These are phyloP conservation scores for Actinomortierella wolfii DNA, from an alignment of 371 early-diverging fungal genomes.

Conservation along the genomic window DNA sequence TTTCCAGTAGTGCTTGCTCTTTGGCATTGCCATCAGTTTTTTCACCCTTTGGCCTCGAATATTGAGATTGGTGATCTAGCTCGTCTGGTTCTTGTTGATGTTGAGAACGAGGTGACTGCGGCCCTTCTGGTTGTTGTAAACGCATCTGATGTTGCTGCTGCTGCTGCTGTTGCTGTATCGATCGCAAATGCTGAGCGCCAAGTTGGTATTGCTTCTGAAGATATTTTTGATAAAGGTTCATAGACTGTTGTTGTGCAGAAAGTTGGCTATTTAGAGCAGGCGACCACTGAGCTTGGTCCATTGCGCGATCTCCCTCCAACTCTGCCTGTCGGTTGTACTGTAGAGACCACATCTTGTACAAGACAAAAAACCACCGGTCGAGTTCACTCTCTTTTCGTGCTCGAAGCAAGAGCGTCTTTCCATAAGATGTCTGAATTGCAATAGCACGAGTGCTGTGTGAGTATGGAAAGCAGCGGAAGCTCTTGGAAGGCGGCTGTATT, in stretches of 20 bases:
- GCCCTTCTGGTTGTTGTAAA: no score
- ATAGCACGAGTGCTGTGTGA: conserved; percentile 11
- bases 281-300: no score
- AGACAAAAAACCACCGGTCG: conserved; percentile 18
- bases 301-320: neutral
- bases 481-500: conserved; percentile 10
- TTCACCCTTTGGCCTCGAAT: neutral
- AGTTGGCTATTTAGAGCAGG: conserved; percentile 11
- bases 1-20: no score
- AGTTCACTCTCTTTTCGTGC: conserved; percentile 30
- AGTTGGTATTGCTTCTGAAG: conserved; percentile 19
- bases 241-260: conserved; percentile 32
- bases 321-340: neutral
- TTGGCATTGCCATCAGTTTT: no score
- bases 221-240: conserved; percentile 28
- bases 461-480: conserved; percentile 19
- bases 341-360: conserved; percentile 24
- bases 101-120: neutral
- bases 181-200: no score
- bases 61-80: conserved; percentile 3
- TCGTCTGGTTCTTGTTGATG: conserved; percentile 7
- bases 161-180: no score
- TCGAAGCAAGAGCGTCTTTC: conserved; percentile 16
- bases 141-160: no score
- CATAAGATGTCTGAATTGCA: conserved; percentile 24